Conservation (phyloP, 495 filamentous ascomycete species). For the Aspergillus nidulans region DNA sequence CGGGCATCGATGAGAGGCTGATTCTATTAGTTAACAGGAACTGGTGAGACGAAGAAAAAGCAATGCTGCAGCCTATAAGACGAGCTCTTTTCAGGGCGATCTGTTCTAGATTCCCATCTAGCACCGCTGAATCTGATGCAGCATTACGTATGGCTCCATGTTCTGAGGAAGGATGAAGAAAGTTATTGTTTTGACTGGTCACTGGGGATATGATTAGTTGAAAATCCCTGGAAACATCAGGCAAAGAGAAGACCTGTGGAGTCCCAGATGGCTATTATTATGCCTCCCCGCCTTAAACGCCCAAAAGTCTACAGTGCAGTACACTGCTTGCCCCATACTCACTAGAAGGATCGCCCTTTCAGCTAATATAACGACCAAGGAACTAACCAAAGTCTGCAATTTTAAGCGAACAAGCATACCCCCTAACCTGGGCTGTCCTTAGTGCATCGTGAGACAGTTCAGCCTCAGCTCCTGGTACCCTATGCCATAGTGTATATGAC, state of each 20-base stretch:
- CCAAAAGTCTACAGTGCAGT: background rate
- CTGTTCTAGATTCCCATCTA: background rate
- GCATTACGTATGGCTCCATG: background rate
- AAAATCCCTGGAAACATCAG: too few species aligned
- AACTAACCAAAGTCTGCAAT: too few species aligned
- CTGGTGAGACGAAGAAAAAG: background rate
- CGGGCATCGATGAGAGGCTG: background rate
- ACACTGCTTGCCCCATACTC: background rate
- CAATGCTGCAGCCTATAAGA: background rate
- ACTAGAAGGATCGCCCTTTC: background rate
- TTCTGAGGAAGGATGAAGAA: background rate
- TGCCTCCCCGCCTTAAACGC: constrained; percentile 1
- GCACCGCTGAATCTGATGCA: background rate
- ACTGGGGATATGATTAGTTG: background rate
- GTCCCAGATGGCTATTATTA: background rate
- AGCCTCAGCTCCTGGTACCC: too few species aligned
- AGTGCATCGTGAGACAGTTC: too few species aligned
- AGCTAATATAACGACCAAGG: constrained; percentile 1
- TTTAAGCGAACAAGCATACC: too few species aligned
- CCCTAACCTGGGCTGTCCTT: too few species aligned
- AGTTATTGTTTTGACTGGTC: background rate
- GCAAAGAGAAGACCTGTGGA: too few species aligned
- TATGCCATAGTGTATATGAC: too few species aligned
- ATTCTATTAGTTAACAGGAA: constrained; percentile 5
- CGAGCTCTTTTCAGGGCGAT: background rate